Conservation (phyloP, 352 stramenopile genomes). For the Thalassiosira exigua region DNA sequence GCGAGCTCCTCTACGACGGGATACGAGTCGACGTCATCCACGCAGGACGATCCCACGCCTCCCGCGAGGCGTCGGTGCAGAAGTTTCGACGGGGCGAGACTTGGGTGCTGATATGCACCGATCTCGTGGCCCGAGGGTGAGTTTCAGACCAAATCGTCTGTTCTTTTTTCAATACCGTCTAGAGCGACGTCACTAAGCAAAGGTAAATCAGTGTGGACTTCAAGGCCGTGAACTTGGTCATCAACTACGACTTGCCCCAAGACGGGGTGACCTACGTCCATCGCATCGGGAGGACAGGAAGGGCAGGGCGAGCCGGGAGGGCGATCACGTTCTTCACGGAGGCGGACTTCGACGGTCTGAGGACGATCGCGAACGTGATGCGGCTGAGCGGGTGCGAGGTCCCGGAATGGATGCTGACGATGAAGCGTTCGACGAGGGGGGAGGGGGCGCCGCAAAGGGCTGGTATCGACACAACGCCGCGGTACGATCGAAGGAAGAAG, state of each 20-base stretch:
- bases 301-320: conserved; percentile 90
- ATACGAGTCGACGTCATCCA: conserved; percentile 98
- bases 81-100: conserved; percentile 96
- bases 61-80: conserved; percentile 93
- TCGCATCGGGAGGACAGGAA: conserved; percentile 91
- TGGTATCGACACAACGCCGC: conserved; percentile 82
- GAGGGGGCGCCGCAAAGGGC: conserved; percentile 37
- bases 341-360: conserved; percentile 91
- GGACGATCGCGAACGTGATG: conserved; percentile 98
- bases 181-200: no score
- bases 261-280: conserved; percentile 94
- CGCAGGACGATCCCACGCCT: conserved; percentile 90
- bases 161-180: no score
- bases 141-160: no score
- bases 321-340: conserved; percentile 99
- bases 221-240: conserved; percentile 98
- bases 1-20: conserved; percentile 97
- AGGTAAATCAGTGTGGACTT: no score
- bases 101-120: conserved; percentile 99
- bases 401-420: conserved; percentile 96
- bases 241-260: conserved; percentile 99
- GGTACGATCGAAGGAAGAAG: conserved; percentile 81
- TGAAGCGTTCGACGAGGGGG: conserved; percentile 85
- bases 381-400: conserved; percentile 97
- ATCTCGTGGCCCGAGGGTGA: conserved; percentile 97